A percentile compares a stretch with the other conserved stretches of the same genome.
Conservation (phyloP, 495 filamentous ascomycete genomes). For the Tuber brumale region DNA sequence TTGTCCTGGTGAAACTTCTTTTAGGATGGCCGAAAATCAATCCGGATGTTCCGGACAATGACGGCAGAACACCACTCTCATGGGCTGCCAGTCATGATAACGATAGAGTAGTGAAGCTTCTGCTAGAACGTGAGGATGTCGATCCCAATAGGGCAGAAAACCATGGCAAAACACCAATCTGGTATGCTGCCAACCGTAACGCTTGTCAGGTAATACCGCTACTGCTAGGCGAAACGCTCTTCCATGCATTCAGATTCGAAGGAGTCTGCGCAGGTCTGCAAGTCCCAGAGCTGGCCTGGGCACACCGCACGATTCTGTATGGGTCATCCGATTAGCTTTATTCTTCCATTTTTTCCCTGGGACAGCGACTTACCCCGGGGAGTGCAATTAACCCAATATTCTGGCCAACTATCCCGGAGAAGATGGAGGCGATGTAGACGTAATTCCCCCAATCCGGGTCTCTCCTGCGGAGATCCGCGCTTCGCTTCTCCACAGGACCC, state of each 20-base stretch:
- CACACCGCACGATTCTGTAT: slow-evolving; percentile 28
- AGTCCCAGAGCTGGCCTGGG: slow-evolving; percentile 9
- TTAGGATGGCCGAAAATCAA: too few species aligned
- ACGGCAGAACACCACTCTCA: too few species aligned
- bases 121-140: too few species aligned
- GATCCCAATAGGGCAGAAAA: too few species aligned
- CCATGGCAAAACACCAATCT: too few species aligned
- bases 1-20: too few species aligned
- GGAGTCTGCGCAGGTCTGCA: slow-evolving; percentile 15
- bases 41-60: too few species aligned
- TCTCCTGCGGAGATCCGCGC: slow-evolving; percentile 3
- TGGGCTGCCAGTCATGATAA: too few species aligned
- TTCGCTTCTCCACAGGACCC: not conserved
- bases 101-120: too few species aligned
- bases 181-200: too few species aligned
- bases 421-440: slow-evolving; percentile 27
- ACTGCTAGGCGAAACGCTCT: slow-evolving; percentile 28
- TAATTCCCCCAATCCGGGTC: slow-evolving; percentile 32
- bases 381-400: slow-evolving; percentile 18
- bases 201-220: too few species aligned
- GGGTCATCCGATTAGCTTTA: not conserved
- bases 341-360: not conserved
- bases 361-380: slow-evolving; percentile 21
- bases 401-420: slow-evolving; percentile 22
- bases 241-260: slow-evolving; percentile 29